These are phyloP conservation scores for Crassisporium funariophilum DNA, from an alignment of 768 basidiomycete species.

Conservation along the genomic window DNA sequence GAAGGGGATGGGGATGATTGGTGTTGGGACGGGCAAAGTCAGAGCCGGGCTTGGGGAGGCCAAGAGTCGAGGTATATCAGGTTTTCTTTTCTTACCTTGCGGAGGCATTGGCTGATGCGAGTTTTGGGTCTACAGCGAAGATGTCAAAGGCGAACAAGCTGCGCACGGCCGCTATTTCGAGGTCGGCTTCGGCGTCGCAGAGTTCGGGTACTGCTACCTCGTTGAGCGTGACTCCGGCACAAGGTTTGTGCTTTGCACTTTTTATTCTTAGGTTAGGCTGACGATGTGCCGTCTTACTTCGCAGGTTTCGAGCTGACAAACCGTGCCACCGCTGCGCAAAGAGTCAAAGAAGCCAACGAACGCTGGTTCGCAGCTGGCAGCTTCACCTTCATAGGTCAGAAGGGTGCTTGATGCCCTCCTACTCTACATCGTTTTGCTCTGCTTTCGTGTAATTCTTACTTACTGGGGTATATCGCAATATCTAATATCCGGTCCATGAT, in stretches of 20 bases:
- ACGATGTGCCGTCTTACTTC: conserved; percentile 1
- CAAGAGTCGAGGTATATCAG: conserved; percentile 80
- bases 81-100: not conserved
- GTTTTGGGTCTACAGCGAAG: conserved; percentile 64
- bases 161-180: conserved; percentile 80
- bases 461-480: too few relatives aligned
- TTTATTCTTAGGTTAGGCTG: not conserved
- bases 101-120: conserved; percentile 4
- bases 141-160: conserved; percentile 93
- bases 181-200: conserved; percentile 64
- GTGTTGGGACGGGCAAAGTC: conserved; percentile 83
- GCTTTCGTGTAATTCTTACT: not conserved
- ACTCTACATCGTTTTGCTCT: conserved; percentile 5
- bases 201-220: conserved; percentile 89
- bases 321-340: conserved; percentile 78
- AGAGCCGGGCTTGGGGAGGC: conserved; percentile 85
- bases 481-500: too few relatives aligned
- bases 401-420: conserved; percentile 30
- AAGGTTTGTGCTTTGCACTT: conserved; percentile 55
- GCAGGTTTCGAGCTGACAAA: conserved; percentile 94
- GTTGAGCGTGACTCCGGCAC: conserved; percentile 92
- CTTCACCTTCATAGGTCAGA: conserved; percentile 75
- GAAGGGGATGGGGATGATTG: conserved; percentile 98
- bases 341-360: conserved; percentile 95
- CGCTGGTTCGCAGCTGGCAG: conserved; percentile 91